Evolutionary conservation across 2,329 filamentous ascomycete genomes (phyloP).

Genomic region (Fusarium coffeatum): DNA sequence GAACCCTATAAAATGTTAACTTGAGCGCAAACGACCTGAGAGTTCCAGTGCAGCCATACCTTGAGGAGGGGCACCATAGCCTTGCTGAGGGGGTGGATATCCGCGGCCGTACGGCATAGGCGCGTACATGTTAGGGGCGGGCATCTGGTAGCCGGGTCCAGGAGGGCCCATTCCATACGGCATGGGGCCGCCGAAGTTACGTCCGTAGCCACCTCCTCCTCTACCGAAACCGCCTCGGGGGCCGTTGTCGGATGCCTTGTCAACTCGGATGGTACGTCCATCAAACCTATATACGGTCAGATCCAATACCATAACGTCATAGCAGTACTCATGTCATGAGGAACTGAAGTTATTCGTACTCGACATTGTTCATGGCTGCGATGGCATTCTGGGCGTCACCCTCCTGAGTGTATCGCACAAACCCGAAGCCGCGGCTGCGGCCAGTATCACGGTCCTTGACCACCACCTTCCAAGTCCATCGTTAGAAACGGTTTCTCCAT

Average conservation of each 20-base stretch:
- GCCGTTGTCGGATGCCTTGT: conserved; percentile 89
- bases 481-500: conserved; percentile 36
- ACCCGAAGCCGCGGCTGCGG: conserved; percentile 96
- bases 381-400: conserved; percentile 82
- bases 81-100: conserved; percentile 51
- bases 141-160: conserved; percentile 52
- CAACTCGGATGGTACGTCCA: conserved; percentile 77
- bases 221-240: conserved; percentile 62
- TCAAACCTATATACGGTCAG: conserved; percentile 40
- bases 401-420: conserved; percentile 87
- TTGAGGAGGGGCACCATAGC: conserved; percentile 55
- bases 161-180: conserved; percentile 53
- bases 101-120: conserved; percentile 54
- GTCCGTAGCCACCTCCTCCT: conserved; percentile 51
- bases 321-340: conserved; percentile 35
- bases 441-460: conserved; percentile 98
- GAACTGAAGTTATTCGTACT: conserved; percentile 68
- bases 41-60: conserved; percentile 48
- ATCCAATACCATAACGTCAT: conserved; percentile 1
- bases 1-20: conserved; percentile 50
- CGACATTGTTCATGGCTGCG: conserved; percentile 83
- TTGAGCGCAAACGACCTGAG: not conserved
- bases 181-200: conserved; percentile 58
- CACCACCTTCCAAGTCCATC: conserved; percentile 74
- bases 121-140: conserved; percentile 53